Evolutionary conservation across 495 filamentous ascomycete species (phyloP), one percentile per base, ranked within the genome.

Genomic region (Lindgomyces ingoldianus): DNA sequence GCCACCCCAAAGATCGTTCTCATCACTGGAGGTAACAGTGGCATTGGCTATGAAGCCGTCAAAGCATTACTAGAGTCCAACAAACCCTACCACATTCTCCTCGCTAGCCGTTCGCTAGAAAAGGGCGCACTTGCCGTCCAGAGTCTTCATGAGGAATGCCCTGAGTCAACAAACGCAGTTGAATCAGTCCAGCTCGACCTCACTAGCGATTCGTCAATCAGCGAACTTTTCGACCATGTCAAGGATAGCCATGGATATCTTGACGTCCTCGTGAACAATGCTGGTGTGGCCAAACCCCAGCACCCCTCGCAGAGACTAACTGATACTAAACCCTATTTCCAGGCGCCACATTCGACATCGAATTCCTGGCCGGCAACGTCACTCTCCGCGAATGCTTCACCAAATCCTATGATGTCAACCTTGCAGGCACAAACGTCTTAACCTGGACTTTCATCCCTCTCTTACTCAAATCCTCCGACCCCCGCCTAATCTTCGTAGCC

Each of bases 371-470:
- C n/a, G 73, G 76, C 41, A 65, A 65, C 14, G 51, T 78, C 47
- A 70, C 72, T 22, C 67, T 79, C 22, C 78, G 81, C n/a, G 77
- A 80, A 11, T 68, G 60, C 62, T 80, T 73, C 57, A 81, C 70
- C 60, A 74, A 76, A n/a, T 62, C 77, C 47, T 78, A 76, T 65
- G 72, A 81, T 60, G 72, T 79, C 26, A 85, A 85, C 57, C 76
- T 82, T 4, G 56, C 82, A 3, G 80, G 81, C 29, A 77, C 82
- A 2, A 70, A 84, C 1, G 76, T 85, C 26, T 21, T 83, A 44
- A 80, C 77, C 1, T 57, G 68, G 4, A 76, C 72, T 0, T 78
- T 81, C 73, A 72, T 79, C 19, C 81, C 83, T 0, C 74, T 85
- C 0, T 74, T 85, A 0, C 72, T 85, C 42, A 75, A 76, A 29